phyloP scores from a whole-genome alignment of 148 eudicot genomes.

The Rhododendron ovatum region DNA sequence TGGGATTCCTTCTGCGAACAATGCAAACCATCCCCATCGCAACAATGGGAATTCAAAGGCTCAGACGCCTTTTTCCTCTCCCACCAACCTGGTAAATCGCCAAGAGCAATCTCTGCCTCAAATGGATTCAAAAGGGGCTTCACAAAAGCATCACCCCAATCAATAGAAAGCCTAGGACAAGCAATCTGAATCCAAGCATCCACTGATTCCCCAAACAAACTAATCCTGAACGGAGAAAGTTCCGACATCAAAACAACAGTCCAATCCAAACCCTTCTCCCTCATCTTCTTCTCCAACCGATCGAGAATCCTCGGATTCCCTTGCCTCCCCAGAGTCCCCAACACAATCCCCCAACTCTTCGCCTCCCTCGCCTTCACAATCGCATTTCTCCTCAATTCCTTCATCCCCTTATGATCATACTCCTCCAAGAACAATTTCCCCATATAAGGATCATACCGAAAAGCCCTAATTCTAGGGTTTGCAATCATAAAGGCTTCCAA shows the following conservation, averaged over 20 bases:
- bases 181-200: slow-evolving; percentile 99
- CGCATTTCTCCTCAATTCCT: slow-evolving; percentile 61
- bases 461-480: slow-evolving; percentile 69
- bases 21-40: not conserved
- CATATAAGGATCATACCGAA: slow-evolving; percentile 83
- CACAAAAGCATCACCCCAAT: slow-evolving; percentile 93
- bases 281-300: slow-evolving; percentile 80
- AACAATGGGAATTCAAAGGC: slow-evolving; percentile 5
- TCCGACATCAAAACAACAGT: slow-evolving; percentile 85
- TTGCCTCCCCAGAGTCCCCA: slow-evolving; percentile 93
- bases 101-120: slow-evolving; percentile 95
- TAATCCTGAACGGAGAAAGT: slow-evolving; percentile 66
- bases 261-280: slow-evolving; percentile 61
- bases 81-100: slow-evolving; percentile 95
- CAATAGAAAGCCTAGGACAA: slow-evolving; percentile 86
- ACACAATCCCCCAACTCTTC: slow-evolving; percentile 74
- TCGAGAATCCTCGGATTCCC: slow-evolving; percentile 83
- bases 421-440: slow-evolving; percentile 86
- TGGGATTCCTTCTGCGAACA: slow-evolving; percentile 35
- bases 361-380: slow-evolving; percentile 66
- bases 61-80: slow-evolving; percentile 42
- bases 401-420: slow-evolving; percentile 94
- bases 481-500: slow-evolving; percentile 96
- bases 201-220: slow-evolving; percentile 69
- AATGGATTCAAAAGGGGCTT: slow-evolving; percentile 80